Evolutionary conservation across 1,284 basidiomycete species (phyloP).

Genomic region (Ceratobasidium sp.): DNA sequence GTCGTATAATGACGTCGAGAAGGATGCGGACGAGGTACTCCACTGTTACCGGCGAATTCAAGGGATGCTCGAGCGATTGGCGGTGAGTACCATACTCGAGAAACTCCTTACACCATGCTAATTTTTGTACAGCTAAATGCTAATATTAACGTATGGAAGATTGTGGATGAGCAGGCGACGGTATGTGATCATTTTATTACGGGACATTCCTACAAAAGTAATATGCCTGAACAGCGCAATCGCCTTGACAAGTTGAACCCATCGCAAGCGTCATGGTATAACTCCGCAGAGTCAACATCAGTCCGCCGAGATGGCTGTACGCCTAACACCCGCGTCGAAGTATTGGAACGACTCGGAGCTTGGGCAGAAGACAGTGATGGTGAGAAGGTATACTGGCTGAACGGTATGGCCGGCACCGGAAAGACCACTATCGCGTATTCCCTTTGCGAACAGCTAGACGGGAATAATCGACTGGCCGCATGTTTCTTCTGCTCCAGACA

Average conservation of each 20-base stretch:
- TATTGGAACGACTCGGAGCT: not conserved
- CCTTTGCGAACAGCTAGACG: not conserved
- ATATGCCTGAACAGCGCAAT: not conserved
- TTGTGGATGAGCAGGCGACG: not conserved
- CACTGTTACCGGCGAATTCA: not conserved
- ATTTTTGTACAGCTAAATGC: conserved; percentile 8
- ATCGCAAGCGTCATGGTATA: conserved; percentile 3
- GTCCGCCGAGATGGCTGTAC: not conserved
- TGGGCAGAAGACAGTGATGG: not conserved
- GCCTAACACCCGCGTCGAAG: not conserved
- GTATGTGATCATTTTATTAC: not conserved
- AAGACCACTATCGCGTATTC: not conserved
- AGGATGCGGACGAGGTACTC: not conserved
- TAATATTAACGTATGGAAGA: not conserved
- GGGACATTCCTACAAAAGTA: too few relatives aligned
- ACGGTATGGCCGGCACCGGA: not conserved
- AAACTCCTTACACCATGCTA: not conserved
- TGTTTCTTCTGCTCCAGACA: not conserved
- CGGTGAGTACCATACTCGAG: not conserved
- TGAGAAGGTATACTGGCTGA: not conserved
- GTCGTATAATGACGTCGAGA: not conserved
- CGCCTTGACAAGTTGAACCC: too few relatives aligned
- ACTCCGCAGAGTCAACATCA: not conserved
- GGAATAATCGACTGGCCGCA: not conserved
- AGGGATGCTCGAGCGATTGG: not conserved